Base-by-base conservation (phyloP, 192 early-diverging fungal genomes). In the Coemansia sp. region DNA sequence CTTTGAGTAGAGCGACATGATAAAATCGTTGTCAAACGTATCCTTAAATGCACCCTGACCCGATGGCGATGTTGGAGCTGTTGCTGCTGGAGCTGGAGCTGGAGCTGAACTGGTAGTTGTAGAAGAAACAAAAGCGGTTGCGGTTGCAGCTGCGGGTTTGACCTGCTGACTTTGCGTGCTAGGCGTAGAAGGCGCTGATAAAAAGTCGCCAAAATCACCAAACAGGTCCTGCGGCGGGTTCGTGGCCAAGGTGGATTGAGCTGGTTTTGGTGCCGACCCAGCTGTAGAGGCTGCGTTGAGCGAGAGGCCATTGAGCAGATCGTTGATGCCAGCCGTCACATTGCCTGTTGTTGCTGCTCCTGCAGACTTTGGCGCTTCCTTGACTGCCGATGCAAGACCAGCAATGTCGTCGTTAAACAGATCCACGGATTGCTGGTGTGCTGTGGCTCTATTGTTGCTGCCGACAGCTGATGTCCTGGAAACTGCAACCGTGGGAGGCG, bases 151-250 rank as follows among this genome's bases (percentile, higher is more conserved):
- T 36, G 55, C 21, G 10, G 57, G 57, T 22, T 41, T 62, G 46
- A 19, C 51, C 21, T 48, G 37, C 32, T 49, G 47, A 36, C 10
- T n/a, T 39, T 63, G 63, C 26, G 41, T 42, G 40, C 32, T 15
- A 41, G 59, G 22, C 16, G 65, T 26, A 5, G 76, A 58, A 11
- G 60, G 41, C 1, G 76, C 70, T n/a, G 80, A 78, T 36, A 78
- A 48, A 47, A 78, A 78, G 42, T 80, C 83, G 45, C 83, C 78
- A 72, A 85, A 85, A 40, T 82, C 84, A 37, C 76, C 84, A 72
- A 85, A 85, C 26, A 76, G 46, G 47, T 85, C 84, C 42, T 77
- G 62, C 22, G 65, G 37, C 11, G 63, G 61, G 45, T 41, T 69
- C 0, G 61, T 26, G 1, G 62, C n/a, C 18, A 48, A 61, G 19